Evolutionary conservation across 805 yeast genomes (phyloP).

Genomic region (Candida sonorensis): DNA sequence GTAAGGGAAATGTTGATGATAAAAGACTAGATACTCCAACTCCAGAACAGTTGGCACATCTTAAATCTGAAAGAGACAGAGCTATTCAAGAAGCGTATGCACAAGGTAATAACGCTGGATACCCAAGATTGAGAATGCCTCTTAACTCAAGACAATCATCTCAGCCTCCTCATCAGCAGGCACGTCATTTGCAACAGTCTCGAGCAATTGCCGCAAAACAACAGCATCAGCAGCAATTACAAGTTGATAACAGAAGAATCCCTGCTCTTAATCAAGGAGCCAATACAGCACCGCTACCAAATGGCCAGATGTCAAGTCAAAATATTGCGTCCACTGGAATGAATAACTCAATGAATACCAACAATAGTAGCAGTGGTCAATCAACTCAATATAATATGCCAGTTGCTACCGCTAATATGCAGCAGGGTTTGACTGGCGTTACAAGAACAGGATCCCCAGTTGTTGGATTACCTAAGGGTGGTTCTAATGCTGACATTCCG

Average conservation of each 20-base stretch:
- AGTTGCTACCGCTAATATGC: no score
- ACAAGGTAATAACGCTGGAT: constrained; percentile 17
- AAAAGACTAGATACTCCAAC: constrained; percentile 51
- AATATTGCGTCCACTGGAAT: no score
- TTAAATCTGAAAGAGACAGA: constrained; percentile 82
- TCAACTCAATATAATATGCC: no score
- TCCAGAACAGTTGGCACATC: constrained; percentile 75
- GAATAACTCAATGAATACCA: no score
- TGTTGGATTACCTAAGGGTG: no score
- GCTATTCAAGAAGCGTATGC: constrained; percentile 71
- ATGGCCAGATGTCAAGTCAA: not conserved
- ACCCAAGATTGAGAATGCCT: constrained; percentile 18
- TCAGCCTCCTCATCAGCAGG: constrained; percentile 2
- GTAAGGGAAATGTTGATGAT: constrained; percentile 22
- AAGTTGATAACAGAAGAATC: not conserved
- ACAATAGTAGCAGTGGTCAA: no score
- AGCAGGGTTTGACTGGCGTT: no score
- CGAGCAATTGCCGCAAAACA: constrained; percentile 1
- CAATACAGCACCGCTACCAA: not conserved
- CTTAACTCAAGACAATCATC: constrained; percentile 8
- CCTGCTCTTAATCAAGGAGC: not conserved
- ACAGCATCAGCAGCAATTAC: not conserved
- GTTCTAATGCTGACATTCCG: not conserved
- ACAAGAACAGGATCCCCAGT: no score
- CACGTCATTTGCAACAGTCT: not conserved